A percentile compares a stretch with the other conserved stretches of the same genome.
Conservation (phyloP, 176 grass and related monocot species). For the Poa pratensis region DNA sequence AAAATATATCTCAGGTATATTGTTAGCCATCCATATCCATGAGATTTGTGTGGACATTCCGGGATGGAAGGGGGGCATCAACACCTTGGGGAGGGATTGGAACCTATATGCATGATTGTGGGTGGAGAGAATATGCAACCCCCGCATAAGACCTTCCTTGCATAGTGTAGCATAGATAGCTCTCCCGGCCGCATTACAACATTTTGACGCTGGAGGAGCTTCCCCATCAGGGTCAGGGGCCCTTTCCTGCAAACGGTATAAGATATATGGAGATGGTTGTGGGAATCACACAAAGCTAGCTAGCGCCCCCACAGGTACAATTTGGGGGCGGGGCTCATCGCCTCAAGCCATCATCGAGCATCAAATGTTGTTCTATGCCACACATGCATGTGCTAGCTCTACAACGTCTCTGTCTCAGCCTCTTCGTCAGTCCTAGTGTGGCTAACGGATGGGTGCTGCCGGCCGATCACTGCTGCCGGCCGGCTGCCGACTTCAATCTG, state of each 20-base stretch:
- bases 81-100: slow-evolving; percentile 24
- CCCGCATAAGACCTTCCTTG: slow-evolving; percentile 73
- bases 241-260: slow-evolving; percentile 24
- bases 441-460: neutral
- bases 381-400: slow-evolving; percentile 41
- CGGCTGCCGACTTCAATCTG: neutral
- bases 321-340: slow-evolving; percentile 41
- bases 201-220: slow-evolving; percentile 44
- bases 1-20: neutral
- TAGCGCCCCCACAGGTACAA: slow-evolving; percentile 27
- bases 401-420: slow-evolving; percentile 27
- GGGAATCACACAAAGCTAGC: slow-evolving; percentile 59
- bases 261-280: neutral
- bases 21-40: neutral
- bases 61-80: slow-evolving; percentile 46
- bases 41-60: slow-evolving; percentile 47
- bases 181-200: slow-evolving; percentile 39
- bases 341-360: slow-evolving; percentile 31
- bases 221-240: slow-evolving; percentile 9
- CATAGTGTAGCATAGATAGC: slow-evolving; percentile 40
- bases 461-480: neutral
- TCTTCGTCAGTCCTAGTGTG: neutral
- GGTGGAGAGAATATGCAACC: slow-evolving; percentile 57
- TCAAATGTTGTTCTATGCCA: slow-evolving; percentile 44
- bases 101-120: slow-evolving; percentile 50